Conservation (phyloP, 2,329 filamentous ascomycete species). For the Leptographium galeiforme region DNA sequence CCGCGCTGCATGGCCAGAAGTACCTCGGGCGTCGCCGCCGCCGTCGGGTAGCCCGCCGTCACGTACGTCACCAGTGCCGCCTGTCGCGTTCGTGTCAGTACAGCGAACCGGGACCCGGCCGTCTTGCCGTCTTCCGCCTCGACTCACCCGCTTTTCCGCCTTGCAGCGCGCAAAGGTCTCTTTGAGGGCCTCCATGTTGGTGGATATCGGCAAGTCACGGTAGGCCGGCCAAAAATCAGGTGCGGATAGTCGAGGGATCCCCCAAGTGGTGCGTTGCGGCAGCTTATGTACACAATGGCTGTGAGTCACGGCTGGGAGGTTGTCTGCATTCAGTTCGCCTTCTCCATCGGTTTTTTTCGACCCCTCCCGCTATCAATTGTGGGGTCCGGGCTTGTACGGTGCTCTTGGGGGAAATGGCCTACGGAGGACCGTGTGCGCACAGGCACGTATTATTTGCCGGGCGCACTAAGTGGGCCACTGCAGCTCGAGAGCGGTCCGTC, state of each 20-base stretch:
- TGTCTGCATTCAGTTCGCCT: not conserved
- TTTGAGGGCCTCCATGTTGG: slow-evolving; percentile 42
- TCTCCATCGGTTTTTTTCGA: not conserved
- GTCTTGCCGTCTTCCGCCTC: not conserved
- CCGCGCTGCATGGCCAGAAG: slow-evolving; percentile 84
- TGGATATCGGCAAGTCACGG: not conserved
- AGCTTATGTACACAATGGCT: not conserved
- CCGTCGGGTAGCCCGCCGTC: slow-evolving; percentile 79
- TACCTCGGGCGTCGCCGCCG: slow-evolving; percentile 71
- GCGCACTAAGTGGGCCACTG: too few species aligned
- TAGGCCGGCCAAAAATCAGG: too few species aligned
- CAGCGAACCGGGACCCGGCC: not conserved
- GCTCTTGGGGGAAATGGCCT: too few species aligned
- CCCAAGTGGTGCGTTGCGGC: not conserved
- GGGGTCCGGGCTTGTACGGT: not conserved
- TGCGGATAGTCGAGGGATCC: not conserved
- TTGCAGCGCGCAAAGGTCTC: slow-evolving; percentile 48
- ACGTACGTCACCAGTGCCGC: slow-evolving; percentile 89
- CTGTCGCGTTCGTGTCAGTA: slow-evolving; percentile 24
- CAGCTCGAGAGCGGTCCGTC: too few species aligned
- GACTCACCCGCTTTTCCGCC: slow-evolving; percentile 41
- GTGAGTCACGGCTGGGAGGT: not conserved
- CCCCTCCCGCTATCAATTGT: not conserved
- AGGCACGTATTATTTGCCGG: too few species aligned
- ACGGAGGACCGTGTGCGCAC: too few species aligned